A percentile compares a stretch with the other conserved stretches of the same genome.
Conservation (phyloP, 2,329 filamentous ascomycete species). For the Fusarium camptoceras region DNA sequence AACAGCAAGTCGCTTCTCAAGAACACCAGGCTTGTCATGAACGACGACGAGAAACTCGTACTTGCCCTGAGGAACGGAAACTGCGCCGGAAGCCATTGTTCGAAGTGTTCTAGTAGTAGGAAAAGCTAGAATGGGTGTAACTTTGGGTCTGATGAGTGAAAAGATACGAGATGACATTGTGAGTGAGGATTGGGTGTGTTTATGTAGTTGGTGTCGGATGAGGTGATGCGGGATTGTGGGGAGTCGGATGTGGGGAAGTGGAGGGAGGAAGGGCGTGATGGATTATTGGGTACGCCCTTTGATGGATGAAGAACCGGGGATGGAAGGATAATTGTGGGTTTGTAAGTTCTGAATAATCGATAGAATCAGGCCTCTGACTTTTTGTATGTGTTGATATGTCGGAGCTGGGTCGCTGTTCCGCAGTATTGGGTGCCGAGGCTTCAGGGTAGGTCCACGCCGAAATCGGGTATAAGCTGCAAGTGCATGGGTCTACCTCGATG, state of each 20-base stretch:
- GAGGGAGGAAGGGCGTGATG: slow-evolving; percentile 21
- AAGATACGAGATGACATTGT: slow-evolving; percentile 34
- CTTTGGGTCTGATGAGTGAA: slow-evolving; percentile 17
- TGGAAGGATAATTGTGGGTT: not conserved
- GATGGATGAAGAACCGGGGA: not conserved
- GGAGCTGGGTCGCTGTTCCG: not conserved
- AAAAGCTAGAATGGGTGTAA: not conserved
- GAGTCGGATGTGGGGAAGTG: slow-evolving; percentile 25
- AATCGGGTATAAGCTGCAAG: not conserved
- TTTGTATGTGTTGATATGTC: no score
- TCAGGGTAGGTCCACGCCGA: not conserved
- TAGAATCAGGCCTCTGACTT: accelerated
- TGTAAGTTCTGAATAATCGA: no score
- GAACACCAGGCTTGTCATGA: slow-evolving; percentile 71
- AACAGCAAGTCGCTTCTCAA: slow-evolving; percentile 71
- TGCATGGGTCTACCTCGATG: not conserved
- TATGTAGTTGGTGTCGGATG: slow-evolving; percentile 12
- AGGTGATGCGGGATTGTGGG: slow-evolving; percentile 23
- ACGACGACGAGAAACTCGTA: slow-evolving; percentile 77
- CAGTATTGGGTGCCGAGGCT: not conserved
- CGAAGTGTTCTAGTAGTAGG: slow-evolving; percentile 45
- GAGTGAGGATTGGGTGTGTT: not conserved
- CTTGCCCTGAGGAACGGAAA: slow-evolving; percentile 50
- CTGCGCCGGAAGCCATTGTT: slow-evolving; percentile 46
- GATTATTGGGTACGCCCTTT: slow-evolving; percentile 24